phyloP scores from a whole-genome alignment of 2,329 filamentous ascomycete species.

The Coleophoma cylindrospora region DNA sequence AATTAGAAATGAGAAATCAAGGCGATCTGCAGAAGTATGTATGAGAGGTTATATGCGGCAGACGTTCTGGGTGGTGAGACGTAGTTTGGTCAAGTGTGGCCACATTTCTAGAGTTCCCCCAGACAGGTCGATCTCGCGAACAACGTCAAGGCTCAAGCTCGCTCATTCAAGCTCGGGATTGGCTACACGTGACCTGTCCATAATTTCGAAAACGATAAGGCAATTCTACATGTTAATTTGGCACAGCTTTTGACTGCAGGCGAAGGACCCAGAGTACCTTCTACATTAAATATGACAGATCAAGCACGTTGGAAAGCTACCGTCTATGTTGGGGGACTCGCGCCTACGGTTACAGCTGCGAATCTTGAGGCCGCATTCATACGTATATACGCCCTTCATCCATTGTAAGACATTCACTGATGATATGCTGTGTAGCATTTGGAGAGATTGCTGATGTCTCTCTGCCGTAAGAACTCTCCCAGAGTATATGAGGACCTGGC shows the following conservation, averaged over 20 bases:
- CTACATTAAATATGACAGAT: conserved; percentile 63
- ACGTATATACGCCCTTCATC: conserved; percentile 27
- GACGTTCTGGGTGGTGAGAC: neutral
- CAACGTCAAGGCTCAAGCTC: neutral
- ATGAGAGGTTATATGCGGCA: neutral
- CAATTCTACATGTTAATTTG: no score
- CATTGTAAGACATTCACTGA: no score
- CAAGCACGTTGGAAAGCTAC: conserved; percentile 81
- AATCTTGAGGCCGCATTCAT: conserved; percentile 88
- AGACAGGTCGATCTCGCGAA: neutral
- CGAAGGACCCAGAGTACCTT: no score
- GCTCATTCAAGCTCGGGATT: conserved; percentile 4
- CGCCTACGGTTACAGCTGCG: conserved; percentile 68
- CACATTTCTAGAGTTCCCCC: neutral
- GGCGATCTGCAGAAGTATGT: neutral
- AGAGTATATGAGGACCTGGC: neutral
- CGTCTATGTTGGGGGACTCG: conserved; percentile 85
- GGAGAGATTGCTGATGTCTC: conserved; percentile 92
- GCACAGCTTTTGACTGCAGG: no score
- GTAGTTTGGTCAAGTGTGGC: neutral
- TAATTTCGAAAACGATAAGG: neutral
- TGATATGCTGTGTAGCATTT: conserved; percentile 47
- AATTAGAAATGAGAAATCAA: conserved; percentile 11
- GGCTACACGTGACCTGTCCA: conserved; percentile 4
- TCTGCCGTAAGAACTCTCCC: conserved; percentile 47